A percentile compares a stretch with the other conserved stretches of the same genome.
Evolutionary conservation across 768 basidiomycete species (phyloP).

Genomic region (Strobilomyces dryophilus): DNA sequence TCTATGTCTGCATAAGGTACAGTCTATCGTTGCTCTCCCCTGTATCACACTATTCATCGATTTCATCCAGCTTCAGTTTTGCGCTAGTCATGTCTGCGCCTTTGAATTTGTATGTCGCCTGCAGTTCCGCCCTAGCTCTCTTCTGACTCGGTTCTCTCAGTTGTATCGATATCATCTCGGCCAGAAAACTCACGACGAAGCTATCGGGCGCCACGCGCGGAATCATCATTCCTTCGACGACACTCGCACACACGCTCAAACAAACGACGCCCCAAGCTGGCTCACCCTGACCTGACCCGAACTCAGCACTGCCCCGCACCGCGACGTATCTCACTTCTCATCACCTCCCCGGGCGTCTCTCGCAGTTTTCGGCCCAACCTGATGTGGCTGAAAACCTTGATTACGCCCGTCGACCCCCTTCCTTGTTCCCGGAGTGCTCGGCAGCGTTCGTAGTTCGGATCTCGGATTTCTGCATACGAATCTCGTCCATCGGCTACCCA

Average conservation of each 20-base stretch:
- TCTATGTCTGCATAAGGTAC: slow-evolving; percentile 7
- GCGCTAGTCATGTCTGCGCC: neutral
- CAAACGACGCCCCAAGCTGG: slow-evolving; percentile 7
- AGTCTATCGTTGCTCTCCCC: neutral
- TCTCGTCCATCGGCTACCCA: neutral
- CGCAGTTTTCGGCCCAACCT: slow-evolving; percentile 3
- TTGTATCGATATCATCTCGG: slow-evolving; percentile 8
- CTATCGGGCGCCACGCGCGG: slow-evolving; percentile 4
- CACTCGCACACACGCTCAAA: slow-evolving; percentile 8
- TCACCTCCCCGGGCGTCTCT: slow-evolving; percentile 3
- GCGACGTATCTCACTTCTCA: neutral
- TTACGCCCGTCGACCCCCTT: slow-evolving; percentile 4
- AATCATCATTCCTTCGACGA: slow-evolving; percentile 11
- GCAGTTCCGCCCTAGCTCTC: neutral
- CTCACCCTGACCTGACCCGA: slow-evolving; percentile 9
- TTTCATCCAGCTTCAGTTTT: neutral
- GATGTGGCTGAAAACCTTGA: slow-evolving; percentile 9
- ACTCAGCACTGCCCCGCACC: slow-evolving; percentile 5
- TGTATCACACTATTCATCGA: neutral
- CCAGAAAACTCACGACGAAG: slow-evolving; percentile 9
- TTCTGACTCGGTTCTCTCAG: neutral
- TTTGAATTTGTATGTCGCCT: neutral
- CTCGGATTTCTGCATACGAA: slow-evolving; percentile 12
- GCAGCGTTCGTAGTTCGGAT: slow-evolving; percentile 9
- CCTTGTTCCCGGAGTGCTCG: neutral